Percentiles rank a stretch among this genome's conserved stretches.
Evolutionary conservation across 75 land plant genomes (phyloP).

Genomic region (Sequoiadendron giganteum): DNA sequence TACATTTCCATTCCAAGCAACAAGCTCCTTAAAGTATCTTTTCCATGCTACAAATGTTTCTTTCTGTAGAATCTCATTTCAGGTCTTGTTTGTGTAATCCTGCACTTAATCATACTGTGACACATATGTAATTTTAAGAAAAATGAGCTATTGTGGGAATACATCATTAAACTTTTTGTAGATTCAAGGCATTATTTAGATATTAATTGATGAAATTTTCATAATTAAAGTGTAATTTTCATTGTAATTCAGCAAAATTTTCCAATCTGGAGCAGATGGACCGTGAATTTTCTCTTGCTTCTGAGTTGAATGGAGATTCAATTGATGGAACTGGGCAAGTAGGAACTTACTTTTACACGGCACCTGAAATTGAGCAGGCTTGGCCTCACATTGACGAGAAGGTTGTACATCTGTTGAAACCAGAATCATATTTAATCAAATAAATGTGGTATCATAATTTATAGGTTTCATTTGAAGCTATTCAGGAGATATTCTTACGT

Average conservation of each 20-base stretch:
- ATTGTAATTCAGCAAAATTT: constrained; percentile 81
- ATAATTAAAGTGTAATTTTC: neutral
- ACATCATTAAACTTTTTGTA: neutral
- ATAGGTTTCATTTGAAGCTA: neutral
- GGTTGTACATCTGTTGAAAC: constrained; percentile 29
- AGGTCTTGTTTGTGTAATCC: neutral
- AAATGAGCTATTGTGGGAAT: neutral
- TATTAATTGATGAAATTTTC: neutral
- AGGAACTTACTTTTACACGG: constrained; percentile 97
- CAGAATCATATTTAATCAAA: neutral
- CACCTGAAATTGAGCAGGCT: constrained; percentile 95
- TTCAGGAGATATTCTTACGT: neutral
- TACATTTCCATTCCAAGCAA: neutral
- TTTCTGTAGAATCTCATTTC: neutral
- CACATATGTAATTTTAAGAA: neutral
- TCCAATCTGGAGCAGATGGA: constrained; percentile 89
- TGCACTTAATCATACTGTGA: neutral
- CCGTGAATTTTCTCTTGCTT: constrained; percentile 47
- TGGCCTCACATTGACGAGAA: constrained; percentile 98
- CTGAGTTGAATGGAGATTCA: constrained; percentile 63
- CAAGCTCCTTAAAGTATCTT: neutral
- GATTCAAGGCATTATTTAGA: neutral
- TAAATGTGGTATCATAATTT: neutral
- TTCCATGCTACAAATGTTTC: neutral
- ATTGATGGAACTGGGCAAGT: constrained; percentile 97